Evolutionary conservation across 345 rosid genomes (phyloP).

Genomic region (Trapa bicornis): DNA sequence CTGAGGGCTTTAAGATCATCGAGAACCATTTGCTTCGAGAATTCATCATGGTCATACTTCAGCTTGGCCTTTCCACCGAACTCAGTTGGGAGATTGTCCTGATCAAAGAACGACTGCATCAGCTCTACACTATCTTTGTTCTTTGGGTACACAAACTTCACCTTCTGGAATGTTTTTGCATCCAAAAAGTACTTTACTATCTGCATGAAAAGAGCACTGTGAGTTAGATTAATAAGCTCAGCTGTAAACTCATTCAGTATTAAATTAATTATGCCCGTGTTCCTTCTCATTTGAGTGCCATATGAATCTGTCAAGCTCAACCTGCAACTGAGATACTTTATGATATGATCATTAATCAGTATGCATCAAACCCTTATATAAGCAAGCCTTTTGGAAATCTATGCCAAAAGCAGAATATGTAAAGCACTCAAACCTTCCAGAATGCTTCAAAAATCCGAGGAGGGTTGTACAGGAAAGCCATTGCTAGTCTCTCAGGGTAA

Average conservation of each 20-base stretch:
- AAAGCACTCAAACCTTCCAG: slow-evolving; percentile 58
- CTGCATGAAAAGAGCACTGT: slow-evolving; percentile 18
- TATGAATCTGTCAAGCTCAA: neutral
- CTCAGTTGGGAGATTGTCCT: too few species aligned
- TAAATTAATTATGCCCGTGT: neutral
- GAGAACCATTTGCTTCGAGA: too few species aligned
- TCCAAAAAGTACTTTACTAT: slow-evolving; percentile 82
- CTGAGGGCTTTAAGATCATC: too few species aligned
- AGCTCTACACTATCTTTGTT: too few species aligned
- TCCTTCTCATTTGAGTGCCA: neutral
- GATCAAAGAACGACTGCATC: too few species aligned
- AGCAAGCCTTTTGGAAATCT: neutral
- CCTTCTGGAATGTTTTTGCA: slow-evolving; percentile 18
- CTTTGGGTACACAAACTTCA: too few species aligned
- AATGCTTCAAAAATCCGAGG: slow-evolving; percentile 91
- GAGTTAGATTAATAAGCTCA: neutral
- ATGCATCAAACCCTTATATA: neutral
- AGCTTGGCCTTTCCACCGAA: too few species aligned
- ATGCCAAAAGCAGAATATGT: neutral
- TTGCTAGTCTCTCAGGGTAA: slow-evolving; percentile 85
- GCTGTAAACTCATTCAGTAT: neutral
- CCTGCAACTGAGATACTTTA: neutral
- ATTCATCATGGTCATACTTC: too few species aligned
- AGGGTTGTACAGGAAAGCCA: slow-evolving; percentile 87
- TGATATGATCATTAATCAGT: neutral